Conservation (phyloP, 1,139 yeast genomes). For the Kodamaea sp. region DNA sequence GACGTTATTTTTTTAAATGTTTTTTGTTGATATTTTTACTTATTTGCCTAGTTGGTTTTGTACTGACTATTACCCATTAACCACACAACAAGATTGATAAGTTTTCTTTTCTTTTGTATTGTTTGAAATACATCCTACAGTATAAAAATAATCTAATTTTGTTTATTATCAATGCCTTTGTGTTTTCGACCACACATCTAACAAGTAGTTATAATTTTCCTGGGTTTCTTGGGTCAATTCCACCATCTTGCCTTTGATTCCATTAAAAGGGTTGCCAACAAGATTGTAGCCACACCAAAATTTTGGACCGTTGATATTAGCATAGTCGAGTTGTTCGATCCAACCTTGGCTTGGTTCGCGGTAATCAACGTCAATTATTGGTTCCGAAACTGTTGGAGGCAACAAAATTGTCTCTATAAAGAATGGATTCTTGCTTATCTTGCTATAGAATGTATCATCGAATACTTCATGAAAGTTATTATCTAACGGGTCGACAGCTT, state of each 20-base stretch:
- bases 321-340: constrained; percentile 18
- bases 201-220: constrained; percentile 8
- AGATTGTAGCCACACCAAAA: constrained; percentile 39
- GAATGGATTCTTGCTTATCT: constrained; percentile 19
- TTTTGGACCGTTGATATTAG: constrained; percentile 16
- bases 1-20: constrained; percentile 27
- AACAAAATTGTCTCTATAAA: constrained; percentile 19
- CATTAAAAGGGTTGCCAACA: constrained; percentile 21
- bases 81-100: not conserved
- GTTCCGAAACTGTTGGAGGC: constrained; percentile 21
- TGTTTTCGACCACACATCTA: constrained; percentile 11
- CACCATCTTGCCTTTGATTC: constrained; percentile 9
- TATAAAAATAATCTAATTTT: not conserved
- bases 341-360: constrained; percentile 29
- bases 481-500: constrained; percentile 5
- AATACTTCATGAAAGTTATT: constrained; percentile 10
- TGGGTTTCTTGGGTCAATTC: constrained; percentile 2
- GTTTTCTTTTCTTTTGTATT: too few relatives aligned
- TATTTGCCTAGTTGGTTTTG: not conserved
- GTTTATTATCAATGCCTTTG: not conserved
- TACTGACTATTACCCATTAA: not conserved
- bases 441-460: constrained; percentile 9
- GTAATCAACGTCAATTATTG: constrained; percentile 13
- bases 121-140: too few relatives aligned
- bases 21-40: not conserved